A percentile compares a stretch with the other conserved stretches of the same genome.
phyloP scores from a whole-genome alignment of 768 basidiomycete genomes.

The Albatrellus ellisii region DNA sequence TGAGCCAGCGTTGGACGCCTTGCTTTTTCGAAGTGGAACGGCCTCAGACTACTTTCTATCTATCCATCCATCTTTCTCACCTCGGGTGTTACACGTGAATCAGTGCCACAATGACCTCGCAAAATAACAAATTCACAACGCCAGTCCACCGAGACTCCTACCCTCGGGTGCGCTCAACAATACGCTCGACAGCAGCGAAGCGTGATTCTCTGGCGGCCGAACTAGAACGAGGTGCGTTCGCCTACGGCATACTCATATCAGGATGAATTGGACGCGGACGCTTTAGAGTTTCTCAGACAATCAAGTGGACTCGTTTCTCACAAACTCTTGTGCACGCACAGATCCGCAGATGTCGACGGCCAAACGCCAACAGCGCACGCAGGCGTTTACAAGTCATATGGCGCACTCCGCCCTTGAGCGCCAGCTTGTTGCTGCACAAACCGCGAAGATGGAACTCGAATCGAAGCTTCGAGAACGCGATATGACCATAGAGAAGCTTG shows the following conservation, averaged over 20 bases:
- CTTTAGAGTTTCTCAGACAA: neutral
- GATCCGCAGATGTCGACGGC: conserved; percentile 54
- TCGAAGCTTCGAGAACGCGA: conserved; percentile 57
- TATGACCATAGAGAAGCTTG: conserved; percentile 45
- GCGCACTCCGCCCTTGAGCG: conserved; percentile 53
- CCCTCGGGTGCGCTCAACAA: neutral
- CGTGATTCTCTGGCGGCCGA: conserved; percentile 58
- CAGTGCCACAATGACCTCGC: too few species aligned
- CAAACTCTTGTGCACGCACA: conserved; percentile 17
- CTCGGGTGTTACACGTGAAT: too few species aligned
- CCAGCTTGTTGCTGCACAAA: conserved; percentile 49
- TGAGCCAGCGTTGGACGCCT: too few species aligned
- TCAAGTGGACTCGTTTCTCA: conserved; percentile 4
- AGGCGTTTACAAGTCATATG: conserved; percentile 48
- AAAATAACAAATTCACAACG: conserved; percentile 1
- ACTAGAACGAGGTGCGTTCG: conserved; percentile 41
- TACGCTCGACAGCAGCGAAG: conserved; percentile 30
- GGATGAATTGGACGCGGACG: neutral
- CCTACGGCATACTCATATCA: neutral
- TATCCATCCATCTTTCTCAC: too few species aligned
- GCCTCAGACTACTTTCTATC: too few species aligned
- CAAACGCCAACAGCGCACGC: conserved; percentile 54
- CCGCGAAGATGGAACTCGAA: conserved; percentile 51
- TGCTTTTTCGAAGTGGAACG: too few species aligned
- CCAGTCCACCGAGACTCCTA: neutral